Evolutionary conservation across 2,329 filamentous ascomycete species (phyloP), one percentile per base, ranked within the genome.

Genomic region (Rhynchosporium agropyri): DNA sequence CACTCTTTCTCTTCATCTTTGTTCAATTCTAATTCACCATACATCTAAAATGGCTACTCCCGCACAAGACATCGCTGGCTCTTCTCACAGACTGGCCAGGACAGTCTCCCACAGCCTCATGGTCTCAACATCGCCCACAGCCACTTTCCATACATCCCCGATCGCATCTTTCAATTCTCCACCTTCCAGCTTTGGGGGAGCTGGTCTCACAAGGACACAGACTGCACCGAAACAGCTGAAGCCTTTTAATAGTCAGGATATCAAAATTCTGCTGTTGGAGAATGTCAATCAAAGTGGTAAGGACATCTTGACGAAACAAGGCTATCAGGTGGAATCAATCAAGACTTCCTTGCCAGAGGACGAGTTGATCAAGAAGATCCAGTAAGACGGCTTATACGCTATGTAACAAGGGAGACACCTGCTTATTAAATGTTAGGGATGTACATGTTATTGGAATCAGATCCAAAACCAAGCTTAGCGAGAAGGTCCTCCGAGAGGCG

Each of bases 401-500:
- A 2, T 1, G 3, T 3, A 40, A 20, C 15, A 28, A 6, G 29
- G 26, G 26, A 15, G 5, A 43, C 28, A 43, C 8, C n/a, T 13
- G 28, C 51, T 63, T 15, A 63, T 29, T 15, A 36, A 13, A 3
- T 1, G 46, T 8, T 63, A 96, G 92, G 65, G 90, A 97, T 75
- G 91, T 97, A 33, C 95, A 99, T 75, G 95, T 98, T 73, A 95
- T 99, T 75, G 95, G 95, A 69, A 98, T 99, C 72, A 91, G 95
- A 68, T 98, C 94, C 64, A 99, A 99, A 82, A 99, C 95, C 40
- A 97, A 95, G 80, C 85, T 99, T 75, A 94, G 88, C 8, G 88
- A 90, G 67, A 89, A 88, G 73, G 91, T 99, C 33, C 84, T 99
- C 65, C 84, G 86, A 62, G 89, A 96, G 76, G 95, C 95, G 61